phyloP scores from a whole-genome alignment of 495 filamentous ascomycete species.

The Xanthoparmelia taractica region DNA sequence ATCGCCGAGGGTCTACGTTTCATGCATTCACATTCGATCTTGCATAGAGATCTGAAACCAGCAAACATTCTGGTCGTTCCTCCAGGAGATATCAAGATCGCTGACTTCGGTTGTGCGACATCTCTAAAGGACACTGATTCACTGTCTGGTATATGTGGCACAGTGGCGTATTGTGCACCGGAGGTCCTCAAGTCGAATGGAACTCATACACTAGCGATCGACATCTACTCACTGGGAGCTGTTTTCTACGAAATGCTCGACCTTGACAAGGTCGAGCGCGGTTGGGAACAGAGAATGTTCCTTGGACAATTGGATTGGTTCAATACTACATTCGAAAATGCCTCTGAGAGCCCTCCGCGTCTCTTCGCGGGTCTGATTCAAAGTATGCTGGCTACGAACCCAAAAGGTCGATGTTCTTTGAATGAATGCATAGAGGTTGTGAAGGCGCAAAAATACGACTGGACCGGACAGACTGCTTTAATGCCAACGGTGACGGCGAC shows the following conservation, averaged over 20 bases:
- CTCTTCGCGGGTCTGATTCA: neutral
- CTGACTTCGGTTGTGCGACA: neutral
- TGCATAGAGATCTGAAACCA: slow-evolving; percentile 2
- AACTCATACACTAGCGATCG: neutral
- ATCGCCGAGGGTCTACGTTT: neutral
- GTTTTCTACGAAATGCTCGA: neutral
- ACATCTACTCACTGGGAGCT: neutral
- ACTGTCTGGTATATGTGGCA: neutral
- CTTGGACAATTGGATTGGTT: neutral
- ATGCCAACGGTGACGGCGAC: neutral
- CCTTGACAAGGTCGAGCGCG: neutral
- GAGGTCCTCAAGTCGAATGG: neutral
- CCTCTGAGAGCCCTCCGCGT: neutral
- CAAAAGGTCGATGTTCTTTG: neutral
- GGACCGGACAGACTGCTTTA: neutral
- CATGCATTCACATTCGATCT: neutral
- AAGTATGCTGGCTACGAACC: neutral
- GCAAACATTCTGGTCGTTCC: neutral
- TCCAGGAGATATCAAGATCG: neutral
- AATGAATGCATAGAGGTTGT: neutral
- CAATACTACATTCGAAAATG: neutral
- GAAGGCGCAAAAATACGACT: neutral
- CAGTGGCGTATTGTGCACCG: neutral
- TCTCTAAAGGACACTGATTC: neutral
- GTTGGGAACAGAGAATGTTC: neutral